phyloP scores from a whole-genome alignment of 2,329 filamentous ascomycete species.

The Xylaria sp. region DNA sequence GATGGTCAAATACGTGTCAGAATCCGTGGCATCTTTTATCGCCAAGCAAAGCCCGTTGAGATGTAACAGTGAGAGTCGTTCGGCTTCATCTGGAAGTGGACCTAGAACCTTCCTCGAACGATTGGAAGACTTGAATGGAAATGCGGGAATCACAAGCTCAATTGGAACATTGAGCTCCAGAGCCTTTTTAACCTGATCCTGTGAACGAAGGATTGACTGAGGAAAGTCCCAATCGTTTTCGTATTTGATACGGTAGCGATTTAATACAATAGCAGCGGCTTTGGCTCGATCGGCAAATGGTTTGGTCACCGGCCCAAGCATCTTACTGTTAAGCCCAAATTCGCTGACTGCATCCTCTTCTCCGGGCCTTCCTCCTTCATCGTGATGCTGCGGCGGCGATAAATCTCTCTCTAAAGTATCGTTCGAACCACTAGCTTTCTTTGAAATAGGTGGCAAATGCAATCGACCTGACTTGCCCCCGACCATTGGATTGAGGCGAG shows the following conservation, averaged over 20 bases:
- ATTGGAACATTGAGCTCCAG: constrained; percentile 32
- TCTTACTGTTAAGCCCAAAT: background rate
- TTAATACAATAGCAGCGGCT: constrained; percentile 30
- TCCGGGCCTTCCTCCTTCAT: background rate
- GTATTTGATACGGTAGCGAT: constrained; percentile 37
- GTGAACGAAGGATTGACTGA: constrained; percentile 25
- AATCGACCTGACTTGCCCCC: constrained; percentile 16
- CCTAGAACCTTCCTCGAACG: constrained; percentile 38
- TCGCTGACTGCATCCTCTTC: background rate
- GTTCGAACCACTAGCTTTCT: background rate
- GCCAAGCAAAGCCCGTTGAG: constrained; percentile 36
- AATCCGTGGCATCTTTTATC: constrained; percentile 31
- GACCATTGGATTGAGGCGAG: constrained; percentile 15
- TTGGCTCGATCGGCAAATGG: constrained; percentile 19
- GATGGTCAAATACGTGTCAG: constrained; percentile 32
- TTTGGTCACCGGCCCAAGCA: constrained; percentile 1
- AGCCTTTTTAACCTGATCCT: constrained; percentile 26
- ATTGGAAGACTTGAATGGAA: constrained; percentile 39
- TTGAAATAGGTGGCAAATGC: background rate
- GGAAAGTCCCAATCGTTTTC: constrained; percentile 38
- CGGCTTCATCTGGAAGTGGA: constrained; percentile 35
- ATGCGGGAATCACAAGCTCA: constrained; percentile 36
- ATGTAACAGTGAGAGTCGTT: constrained; percentile 36
- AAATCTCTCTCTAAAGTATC: background rate
- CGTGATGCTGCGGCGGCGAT: background rate